Percentiles rank a stretch among this genome's conserved stretches.
Evolutionary conservation across 257 asterid genomes (phyloP).

Genomic region (Cordia subcordata): DNA sequence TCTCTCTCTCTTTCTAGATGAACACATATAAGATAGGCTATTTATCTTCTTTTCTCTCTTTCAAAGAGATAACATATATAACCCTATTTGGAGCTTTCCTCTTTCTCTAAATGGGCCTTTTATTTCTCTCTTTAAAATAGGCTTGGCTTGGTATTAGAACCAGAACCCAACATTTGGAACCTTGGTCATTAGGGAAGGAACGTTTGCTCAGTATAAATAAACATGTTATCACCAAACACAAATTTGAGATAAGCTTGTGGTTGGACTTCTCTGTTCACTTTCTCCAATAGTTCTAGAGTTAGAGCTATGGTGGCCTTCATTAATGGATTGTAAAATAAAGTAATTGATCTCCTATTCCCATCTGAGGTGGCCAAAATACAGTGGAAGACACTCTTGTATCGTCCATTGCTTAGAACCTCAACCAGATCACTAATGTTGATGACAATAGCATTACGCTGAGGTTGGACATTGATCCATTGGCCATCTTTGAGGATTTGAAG

Average conservation of each 20-base stretch:
- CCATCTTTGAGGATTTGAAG: conserved; percentile 74
- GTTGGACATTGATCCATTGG: conserved; percentile 71
- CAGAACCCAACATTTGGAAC: no score
- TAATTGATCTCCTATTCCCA: conserved; percentile 66
- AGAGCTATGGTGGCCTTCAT: conserved; percentile 65
- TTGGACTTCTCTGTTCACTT: background rate
- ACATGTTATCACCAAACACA: conserved; percentile 73
- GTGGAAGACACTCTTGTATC: conserved; percentile 89
- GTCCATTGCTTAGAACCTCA: conserved; percentile 70
- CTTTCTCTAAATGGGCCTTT: no score
- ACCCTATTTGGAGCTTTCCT: no score
- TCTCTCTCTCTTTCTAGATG: no score
- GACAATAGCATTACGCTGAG: conserved; percentile 52
- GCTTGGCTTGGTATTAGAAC: no score
- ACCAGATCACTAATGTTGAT: conserved; percentile 78
- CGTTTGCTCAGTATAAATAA: conserved; percentile 65
- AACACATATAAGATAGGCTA: no score
- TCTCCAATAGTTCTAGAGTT: conserved; percentile 23
- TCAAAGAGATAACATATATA: no score
- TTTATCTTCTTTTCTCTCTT: no score
- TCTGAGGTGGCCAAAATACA: conserved; percentile 44
- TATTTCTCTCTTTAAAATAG: no score
- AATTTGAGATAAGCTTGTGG: conserved; percentile 51
- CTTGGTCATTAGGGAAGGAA: conserved; percentile 80
- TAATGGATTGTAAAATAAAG: conserved; percentile 82